These are phyloP conservation scores for Neurospora sp. DNA, from an alignment of 495 filamentous ascomycete species.

Conservation along the genomic window DNA sequence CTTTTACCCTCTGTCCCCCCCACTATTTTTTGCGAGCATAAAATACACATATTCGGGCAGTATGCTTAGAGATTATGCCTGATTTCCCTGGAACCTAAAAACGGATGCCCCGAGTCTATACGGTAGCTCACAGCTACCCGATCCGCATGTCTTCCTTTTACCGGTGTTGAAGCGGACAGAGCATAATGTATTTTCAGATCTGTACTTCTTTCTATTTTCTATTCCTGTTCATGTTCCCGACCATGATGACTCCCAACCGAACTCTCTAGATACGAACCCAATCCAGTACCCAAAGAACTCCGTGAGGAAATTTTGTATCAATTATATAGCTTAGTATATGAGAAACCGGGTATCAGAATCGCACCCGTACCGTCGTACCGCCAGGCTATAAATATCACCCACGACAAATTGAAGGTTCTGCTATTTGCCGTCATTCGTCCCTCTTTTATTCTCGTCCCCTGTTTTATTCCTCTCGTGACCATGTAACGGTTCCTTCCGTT, in stretches of 20 bases:
- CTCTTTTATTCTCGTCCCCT: background rate
- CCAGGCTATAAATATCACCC: background rate
- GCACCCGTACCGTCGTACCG: background rate
- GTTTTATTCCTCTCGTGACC: background rate
- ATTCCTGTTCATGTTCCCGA: background rate
- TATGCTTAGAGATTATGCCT: no score
- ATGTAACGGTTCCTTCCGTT: background rate
- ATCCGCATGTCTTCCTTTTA: no score
- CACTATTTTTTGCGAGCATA: no score
- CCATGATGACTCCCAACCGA: background rate
- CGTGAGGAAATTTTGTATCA: background rate
- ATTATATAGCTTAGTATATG: background rate
- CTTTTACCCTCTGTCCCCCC: no score
- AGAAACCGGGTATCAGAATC: background rate
- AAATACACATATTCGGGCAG: no score
- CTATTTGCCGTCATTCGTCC: background rate
- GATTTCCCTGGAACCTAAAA: no score
- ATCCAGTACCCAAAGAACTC: background rate
- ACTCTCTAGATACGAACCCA: background rate
- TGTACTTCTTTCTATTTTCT: background rate
- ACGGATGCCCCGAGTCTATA: no score
- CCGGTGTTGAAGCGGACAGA: background rate
- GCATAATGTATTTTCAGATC: background rate
- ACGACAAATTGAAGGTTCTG: no score
- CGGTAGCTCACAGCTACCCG: no score